Evolutionary conservation across 164 flowering plant genomes (phyloP).

Genomic region (Annona squamosa): DNA sequence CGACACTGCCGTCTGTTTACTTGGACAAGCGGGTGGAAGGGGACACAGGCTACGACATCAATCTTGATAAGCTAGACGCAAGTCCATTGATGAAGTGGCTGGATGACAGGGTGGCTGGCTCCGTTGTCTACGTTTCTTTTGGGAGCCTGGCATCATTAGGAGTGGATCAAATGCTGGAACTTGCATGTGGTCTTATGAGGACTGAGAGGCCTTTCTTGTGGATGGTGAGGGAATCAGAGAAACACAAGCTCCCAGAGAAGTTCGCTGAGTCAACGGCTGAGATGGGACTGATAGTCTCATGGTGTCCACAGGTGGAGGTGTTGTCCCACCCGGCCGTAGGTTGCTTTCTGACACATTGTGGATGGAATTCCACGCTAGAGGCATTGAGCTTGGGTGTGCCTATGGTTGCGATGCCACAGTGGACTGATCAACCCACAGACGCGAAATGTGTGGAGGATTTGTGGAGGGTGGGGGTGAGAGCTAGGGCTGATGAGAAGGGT

Average conservation of each 20-base stretch:
- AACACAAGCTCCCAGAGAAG: conserved; percentile 19
- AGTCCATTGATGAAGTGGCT: conserved; percentile 30
- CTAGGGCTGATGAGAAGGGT: conserved; percentile 10
- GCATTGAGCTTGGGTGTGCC: conserved; percentile 33
- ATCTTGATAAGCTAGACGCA: conserved; percentile 16
- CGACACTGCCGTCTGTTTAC: conserved; percentile 37
- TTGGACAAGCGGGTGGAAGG: conserved; percentile 23
- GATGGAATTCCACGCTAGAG: conserved; percentile 40
- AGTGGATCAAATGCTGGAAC: conserved; percentile 28
- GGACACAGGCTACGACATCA: conserved; percentile 25
- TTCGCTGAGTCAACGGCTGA: conserved; percentile 10
- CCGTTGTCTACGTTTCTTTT: conserved; percentile 37
- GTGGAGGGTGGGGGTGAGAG: conserved; percentile 21
- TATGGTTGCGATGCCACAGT: conserved; percentile 26
- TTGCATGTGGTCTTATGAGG: conserved; percentile 14
- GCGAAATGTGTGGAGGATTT: conserved; percentile 16
- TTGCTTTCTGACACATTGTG: conserved; percentile 35
- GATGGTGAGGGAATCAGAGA: conserved; percentile 17
- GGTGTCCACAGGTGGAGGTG: conserved; percentile 35
- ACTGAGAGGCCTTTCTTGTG: conserved; percentile 6
- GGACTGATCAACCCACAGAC: conserved; percentile 23
- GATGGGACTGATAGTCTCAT: conserved; percentile 27
- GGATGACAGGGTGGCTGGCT: conserved; percentile 14
- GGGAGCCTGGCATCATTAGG: conserved; percentile 28
- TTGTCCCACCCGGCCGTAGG: conserved; percentile 27